Conservation (phyloP, 257 asterid genomes). For the Dorcoceras hygrometricum region DNA sequence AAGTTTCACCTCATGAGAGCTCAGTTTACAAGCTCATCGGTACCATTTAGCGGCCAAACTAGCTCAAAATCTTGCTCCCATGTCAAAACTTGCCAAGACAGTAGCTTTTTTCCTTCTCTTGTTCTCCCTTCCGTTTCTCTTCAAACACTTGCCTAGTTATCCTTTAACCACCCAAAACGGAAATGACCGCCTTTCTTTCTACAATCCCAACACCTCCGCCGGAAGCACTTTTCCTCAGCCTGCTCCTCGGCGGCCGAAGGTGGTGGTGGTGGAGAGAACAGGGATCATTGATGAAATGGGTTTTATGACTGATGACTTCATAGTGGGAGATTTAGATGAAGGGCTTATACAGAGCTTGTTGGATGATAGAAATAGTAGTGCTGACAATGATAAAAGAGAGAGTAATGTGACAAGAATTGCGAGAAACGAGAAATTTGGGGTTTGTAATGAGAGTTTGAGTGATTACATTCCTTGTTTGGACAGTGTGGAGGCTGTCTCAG, state of each 20-base stretch:
- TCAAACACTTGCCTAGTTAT: constrained; percentile 30
- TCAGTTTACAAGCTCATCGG: constrained; percentile 27
- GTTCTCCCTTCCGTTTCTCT: constrained; percentile 36
- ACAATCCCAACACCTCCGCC: constrained; percentile 29
- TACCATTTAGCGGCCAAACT: constrained; percentile 13
- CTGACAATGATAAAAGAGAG: constrained; percentile 24
- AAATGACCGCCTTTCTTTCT: constrained; percentile 31
- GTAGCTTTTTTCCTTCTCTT: constrained; percentile 37
- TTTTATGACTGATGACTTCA: constrained; percentile 48
- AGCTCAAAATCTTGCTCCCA: constrained; percentile 13
- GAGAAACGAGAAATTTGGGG: constrained; percentile 39
- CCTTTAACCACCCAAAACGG: constrained; percentile 22
- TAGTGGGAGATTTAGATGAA: constrained; percentile 56
- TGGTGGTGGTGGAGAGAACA: constrained; percentile 45
- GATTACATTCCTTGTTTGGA: constrained; percentile 51
- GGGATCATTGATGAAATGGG: constrained; percentile 66
- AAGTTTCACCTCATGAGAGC: constrained; percentile 24
- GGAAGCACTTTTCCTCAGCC: too few species aligned
- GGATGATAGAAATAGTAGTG: constrained; percentile 25
- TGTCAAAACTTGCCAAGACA: constrained; percentile 36
- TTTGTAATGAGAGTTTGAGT: constrained; percentile 43
- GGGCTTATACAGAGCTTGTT: constrained; percentile 36
- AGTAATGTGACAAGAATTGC: constrained; percentile 27
- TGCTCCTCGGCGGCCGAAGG: constrained; percentile 15
- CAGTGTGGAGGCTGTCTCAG: constrained; percentile 31